Base-by-base conservation (phyloP, 805 yeast species). In the Yarrowia phangngaensis region DNA sequence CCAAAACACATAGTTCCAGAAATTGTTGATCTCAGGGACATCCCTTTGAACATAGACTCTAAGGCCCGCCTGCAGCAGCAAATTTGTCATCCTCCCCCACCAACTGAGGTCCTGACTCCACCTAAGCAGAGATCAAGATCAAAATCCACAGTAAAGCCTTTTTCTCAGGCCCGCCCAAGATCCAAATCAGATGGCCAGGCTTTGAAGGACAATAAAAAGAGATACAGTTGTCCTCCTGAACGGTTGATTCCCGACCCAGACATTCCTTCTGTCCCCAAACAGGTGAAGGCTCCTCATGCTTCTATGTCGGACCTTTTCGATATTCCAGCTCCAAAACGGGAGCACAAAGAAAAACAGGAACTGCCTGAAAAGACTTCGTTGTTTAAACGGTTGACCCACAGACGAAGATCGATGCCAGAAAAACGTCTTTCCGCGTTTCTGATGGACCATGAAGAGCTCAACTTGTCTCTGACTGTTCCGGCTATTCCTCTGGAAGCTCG, bases 121-220 rank as follows among this genome's bases (percentile, higher is more conserved):
- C 13, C 13, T 12, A 22, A 34, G 9, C 28, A n/a, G n/a, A n/a
- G n/a, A n/a, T n/a, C n/a, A n/a, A n/a, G n/a, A n/a, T n/a, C n/a
- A n/a, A n/a, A n/a, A n/a, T n/a, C n/a, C n/a, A n/a, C n/a, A n/a
- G n/a, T n/a, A n/a, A n/a, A n/a, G n/a, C n/a, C n/a, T n/a, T n/a
- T n/a, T n/a, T n/a, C 40, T 11, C 28, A 34, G 4, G 20, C 23
- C 28, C n/a, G 41, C 11, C 45, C 32, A 7, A 27, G 45, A 2
- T 26, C 45, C 4, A 24, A 38, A 24, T 38, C 45, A n/a, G 45
- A 38, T 5, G 45, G 45, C 16, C 19, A 17, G 14, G 45, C 45
- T 19, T 32, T 38, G 24, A 32, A 31, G 12, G 45, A 31, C n/a
- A 22, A 23, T 7, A 38, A 26, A 32, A 32, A 26, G 24, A 17